phyloP scores from a whole-genome alignment of 2,329 filamentous ascomycete species.

The Aureobasidium leucospermi region DNA sequence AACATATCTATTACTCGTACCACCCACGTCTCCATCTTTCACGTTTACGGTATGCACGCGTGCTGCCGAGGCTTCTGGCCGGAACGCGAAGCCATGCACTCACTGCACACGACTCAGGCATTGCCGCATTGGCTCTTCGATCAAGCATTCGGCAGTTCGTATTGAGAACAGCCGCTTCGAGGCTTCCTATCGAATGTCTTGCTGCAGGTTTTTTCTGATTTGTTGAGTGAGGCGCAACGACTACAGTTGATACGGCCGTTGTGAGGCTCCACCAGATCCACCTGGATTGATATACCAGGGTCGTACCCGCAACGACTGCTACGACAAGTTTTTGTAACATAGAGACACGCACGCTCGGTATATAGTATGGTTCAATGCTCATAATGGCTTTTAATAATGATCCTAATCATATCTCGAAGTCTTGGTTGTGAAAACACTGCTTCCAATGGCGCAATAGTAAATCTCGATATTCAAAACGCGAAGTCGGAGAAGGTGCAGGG shows the following conservation, averaged over 20 bases:
- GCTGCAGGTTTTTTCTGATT: neutral
- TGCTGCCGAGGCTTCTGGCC: neutral
- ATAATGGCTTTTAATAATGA: no score
- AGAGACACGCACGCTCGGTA: no score
- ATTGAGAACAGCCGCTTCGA: neutral
- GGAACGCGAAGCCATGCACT: neutral
- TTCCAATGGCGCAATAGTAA: no score
- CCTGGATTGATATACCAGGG: neutral
- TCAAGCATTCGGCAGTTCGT: neutral
- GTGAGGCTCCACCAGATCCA: neutral
- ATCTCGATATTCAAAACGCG: no score
- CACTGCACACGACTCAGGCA: no score
- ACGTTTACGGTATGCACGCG: neutral
- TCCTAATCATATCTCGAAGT: no score
- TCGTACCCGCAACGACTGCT: neutral
- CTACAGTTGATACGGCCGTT: neutral
- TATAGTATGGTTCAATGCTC: no score
- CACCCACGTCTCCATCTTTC: neutral
- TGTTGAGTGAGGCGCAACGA: neutral
- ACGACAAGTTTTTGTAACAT: no score
- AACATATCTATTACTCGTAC: neutral
- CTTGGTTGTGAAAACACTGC: no score
- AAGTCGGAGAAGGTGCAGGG: no score
- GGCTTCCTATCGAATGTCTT: neutral
- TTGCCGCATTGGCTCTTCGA: no score